Evolutionary conservation across 169 alveolate genomes (phyloP).

Genomic region (Ichthyophthirius multifiliis): DNA sequence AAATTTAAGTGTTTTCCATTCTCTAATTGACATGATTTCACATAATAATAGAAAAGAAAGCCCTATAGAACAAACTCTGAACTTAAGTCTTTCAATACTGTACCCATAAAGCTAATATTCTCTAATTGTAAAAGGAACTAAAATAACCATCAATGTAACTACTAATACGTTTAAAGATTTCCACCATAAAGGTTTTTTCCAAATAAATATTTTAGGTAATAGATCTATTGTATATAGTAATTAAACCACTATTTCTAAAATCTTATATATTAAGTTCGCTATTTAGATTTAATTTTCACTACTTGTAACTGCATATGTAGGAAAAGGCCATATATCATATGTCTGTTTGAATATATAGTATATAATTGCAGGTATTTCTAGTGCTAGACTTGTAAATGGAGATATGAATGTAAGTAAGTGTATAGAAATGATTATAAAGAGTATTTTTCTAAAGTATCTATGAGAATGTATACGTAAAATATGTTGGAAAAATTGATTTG

Average conservation of each 20-base stretch:
- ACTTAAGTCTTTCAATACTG: slow-evolving; percentile 19
- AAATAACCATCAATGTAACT: slow-evolving; percentile 32
- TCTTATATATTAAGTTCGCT: background rate
- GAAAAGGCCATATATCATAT: slow-evolving; percentile 8
- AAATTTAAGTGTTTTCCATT: slow-evolving; percentile 22
- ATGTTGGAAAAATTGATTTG: background rate
- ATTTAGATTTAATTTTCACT: background rate
- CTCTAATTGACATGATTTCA: slow-evolving; percentile 51
- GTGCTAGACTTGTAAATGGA: background rate
- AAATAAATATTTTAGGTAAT: slow-evolving; percentile 48
- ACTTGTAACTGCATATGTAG: background rate
- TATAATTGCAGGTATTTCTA: background rate
- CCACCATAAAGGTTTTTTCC: slow-evolving; percentile 47
- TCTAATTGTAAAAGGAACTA: slow-evolving; percentile 42
- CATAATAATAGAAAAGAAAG: slow-evolving; percentile 41
- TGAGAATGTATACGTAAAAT: background rate
- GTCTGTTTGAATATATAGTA: background rate
- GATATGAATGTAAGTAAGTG: background rate
- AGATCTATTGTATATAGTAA: slow-evolving; percentile 39
- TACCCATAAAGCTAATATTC: slow-evolving; percentile 19
- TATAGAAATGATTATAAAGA: background rate
- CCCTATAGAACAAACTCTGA: slow-evolving; percentile 35
- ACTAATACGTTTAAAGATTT: slow-evolving; percentile 30
- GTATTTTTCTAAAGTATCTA: background rate
- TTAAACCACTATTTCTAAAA: slow-evolving; percentile 34